Evolutionary conservation across 495 filamentous ascomycete species (phyloP), one percentile per base, ranked within the genome.

Genomic region (Lepidopterella palustris): DNA sequence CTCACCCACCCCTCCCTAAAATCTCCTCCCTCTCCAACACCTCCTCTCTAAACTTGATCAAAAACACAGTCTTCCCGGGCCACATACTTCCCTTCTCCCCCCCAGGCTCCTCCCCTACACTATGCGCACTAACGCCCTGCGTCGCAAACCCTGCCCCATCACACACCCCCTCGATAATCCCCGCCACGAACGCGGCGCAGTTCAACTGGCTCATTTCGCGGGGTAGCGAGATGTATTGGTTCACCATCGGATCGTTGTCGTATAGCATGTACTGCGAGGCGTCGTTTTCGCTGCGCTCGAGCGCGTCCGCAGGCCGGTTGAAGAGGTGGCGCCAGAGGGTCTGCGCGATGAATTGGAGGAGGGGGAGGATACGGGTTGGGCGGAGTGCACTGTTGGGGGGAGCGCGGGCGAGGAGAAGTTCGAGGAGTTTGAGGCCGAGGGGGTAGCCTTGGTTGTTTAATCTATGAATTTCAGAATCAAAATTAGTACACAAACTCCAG

Each of bases 181-280:
- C 93, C 0, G 95, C 93, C 4, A 97, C 91, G 66, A 85, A 98
- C 11, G 93, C 93, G 24, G 93, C 93, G 73, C 92, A 97, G 71
- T 96, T 98, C 60, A 98, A 80, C 80, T 92, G 86, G 73, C 78
- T 88, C 91, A 98, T 96, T 74, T 98, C 93, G 62, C 84, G 84
- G 23, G 93, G 93, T 32, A 97, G 88, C 64, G 83, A 87, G 68
- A 98, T 87, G 72, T 95, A 97, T 21, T 84, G 84, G 70, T 96
- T 97, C 15, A 97, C 92, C 13, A 97, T 77, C 40, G 93, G 93
- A 68, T 97, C 95, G 71, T 99, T 96, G 71, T 99, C 93, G 59
- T 85, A 85, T 66, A 99, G 90, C 92, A 99, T 96, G 78, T 97
- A 99, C 76, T 97, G 91, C 70, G 91, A 87, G 2, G 88, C 84